Conservation (phyloP, 2,329 filamentous ascomycete species). For the Cryphonectria naterciae region DNA sequence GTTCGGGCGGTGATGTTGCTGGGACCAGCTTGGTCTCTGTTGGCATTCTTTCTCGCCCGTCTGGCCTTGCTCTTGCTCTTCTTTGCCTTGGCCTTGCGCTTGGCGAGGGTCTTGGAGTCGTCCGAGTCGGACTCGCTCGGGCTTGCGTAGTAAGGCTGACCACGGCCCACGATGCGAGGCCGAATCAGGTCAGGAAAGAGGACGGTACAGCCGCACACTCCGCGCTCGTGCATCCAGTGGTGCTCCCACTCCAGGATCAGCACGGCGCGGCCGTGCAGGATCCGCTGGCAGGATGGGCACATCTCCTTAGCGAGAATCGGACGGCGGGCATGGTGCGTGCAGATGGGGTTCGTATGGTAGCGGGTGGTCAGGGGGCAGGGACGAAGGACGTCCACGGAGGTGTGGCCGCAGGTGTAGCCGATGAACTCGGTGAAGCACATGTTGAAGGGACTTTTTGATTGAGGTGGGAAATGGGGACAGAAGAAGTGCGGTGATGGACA, state of each 20-base stretch:
- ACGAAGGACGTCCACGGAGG: slow-evolving; percentile 44
- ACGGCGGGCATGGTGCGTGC: slow-evolving; percentile 36
- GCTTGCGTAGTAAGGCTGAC: neutral
- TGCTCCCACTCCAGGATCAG: slow-evolving; percentile 48
- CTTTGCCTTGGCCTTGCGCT: neutral
- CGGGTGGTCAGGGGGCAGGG: slow-evolving; percentile 49
- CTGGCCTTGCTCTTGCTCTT: neutral
- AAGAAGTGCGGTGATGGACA: neutral
- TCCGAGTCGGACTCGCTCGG: neutral
- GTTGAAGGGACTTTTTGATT: slow-evolving; percentile 13
- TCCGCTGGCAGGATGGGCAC: slow-evolving; percentile 45
- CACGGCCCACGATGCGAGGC: slow-evolving; percentile 38
- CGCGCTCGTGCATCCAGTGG: slow-evolving; percentile 50
- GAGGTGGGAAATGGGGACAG: neutral
- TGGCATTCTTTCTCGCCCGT: neutral
- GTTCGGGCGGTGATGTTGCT: too few species aligned
- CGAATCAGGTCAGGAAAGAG: slow-evolving; percentile 42
- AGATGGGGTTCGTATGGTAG: slow-evolving; percentile 42
- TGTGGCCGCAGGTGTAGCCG: slow-evolving; percentile 54
- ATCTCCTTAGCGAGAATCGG: slow-evolving; percentile 40
- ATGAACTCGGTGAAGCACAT: slow-evolving; percentile 55
- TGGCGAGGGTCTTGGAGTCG: neutral
- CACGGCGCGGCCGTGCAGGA: slow-evolving; percentile 45
- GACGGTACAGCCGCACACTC: slow-evolving; percentile 44
- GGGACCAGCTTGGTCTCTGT: neutral